Conservation (phyloP, 192 early-diverging fungal species). For the Phycomyces blakesleeanus region DNA sequence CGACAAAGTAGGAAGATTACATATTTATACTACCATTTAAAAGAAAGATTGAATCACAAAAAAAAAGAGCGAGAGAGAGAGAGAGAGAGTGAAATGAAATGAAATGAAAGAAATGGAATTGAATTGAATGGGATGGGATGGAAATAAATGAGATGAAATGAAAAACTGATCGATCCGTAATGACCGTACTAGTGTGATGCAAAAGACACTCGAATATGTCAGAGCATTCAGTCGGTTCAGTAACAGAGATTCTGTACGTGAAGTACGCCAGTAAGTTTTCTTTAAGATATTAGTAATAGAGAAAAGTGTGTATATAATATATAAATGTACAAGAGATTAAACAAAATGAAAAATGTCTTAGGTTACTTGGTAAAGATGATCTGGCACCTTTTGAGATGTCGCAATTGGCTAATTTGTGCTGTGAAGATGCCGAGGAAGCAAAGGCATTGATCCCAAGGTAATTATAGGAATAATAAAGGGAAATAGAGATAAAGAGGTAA, state of each 20-base stretch:
- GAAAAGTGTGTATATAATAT: too few relatives aligned
- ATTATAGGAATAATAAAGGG: not conserved
- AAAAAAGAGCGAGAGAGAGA: too few relatives aligned
- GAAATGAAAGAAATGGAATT: too few relatives aligned
- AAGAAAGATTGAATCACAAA: too few relatives aligned
- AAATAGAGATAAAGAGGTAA: not conserved
- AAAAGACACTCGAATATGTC: constrained; percentile 85
- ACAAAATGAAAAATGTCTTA: too few relatives aligned
- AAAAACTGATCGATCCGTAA: too few relatives aligned
- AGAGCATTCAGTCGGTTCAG: constrained; percentile 79
- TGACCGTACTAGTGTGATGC: constrained; percentile 54
- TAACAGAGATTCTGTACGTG: constrained; percentile 81
- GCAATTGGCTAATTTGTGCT: constrained; percentile 88
- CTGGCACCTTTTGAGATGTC: constrained; percentile 83
- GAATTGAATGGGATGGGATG: not conserved
- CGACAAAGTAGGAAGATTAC: constrained; percentile 29
- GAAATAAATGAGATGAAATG: not conserved
- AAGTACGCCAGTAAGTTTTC: constrained; percentile 73
- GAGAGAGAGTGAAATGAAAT: too few relatives aligned
- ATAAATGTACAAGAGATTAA: too few relatives aligned
- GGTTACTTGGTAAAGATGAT: constrained; percentile 12
- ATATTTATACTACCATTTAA: not conserved
- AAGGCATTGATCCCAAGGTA: constrained; percentile 88
- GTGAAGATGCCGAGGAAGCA: constrained; percentile 88
- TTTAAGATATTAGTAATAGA: too few relatives aligned